Evolutionary conservation across 2,329 filamentous ascomycete species (phyloP).

Genomic region (Harringtonia aguacate): DNA sequence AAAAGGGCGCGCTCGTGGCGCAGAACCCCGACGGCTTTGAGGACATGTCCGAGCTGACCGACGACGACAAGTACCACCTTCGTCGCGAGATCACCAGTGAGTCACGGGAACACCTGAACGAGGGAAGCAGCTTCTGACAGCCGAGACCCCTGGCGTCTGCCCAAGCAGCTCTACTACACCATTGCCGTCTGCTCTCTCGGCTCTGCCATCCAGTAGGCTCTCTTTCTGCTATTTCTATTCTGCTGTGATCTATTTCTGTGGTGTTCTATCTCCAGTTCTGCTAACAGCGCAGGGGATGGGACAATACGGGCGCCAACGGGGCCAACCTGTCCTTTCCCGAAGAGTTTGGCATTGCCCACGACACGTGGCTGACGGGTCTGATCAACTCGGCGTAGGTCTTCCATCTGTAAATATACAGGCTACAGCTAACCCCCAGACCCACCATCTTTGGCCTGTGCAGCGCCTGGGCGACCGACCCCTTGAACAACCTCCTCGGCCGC

Average conservation of each 20-base stretch:
- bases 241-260: too few species aligned
- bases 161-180: conserved; percentile 5
- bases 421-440: too few species aligned
- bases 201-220: conserved; percentile 9
- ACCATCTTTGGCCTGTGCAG: conserved; percentile 35
- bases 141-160: conserved; percentile 8
- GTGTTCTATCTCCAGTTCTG: too few species aligned
- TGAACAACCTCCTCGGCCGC: conserved; percentile 31
- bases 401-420: too few species aligned
- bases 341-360: conserved; percentile 28
- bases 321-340: conserved; percentile 35
- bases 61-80: conserved; percentile 41
- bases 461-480: conserved; percentile 34
- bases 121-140: too few species aligned
- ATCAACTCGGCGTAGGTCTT: too few species aligned
- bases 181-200: conserved; percentile 32
- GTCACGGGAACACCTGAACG: too few species aligned
- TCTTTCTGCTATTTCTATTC: too few species aligned
- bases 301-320: conserved; percentile 32
- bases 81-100: conserved; percentile 31
- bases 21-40: conserved; percentile 54
- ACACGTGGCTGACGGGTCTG: conserved; percentile 1
- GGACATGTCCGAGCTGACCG: conserved; percentile 27
- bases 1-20: conserved; percentile 59
- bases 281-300: too few species aligned